A percentile compares a stretch with the other conserved stretches of the same genome.
These are phyloP conservation scores for Cyamopsis tetragonoloba DNA, from an alignment of 306 rosid species.

Conservation along the genomic window DNA sequence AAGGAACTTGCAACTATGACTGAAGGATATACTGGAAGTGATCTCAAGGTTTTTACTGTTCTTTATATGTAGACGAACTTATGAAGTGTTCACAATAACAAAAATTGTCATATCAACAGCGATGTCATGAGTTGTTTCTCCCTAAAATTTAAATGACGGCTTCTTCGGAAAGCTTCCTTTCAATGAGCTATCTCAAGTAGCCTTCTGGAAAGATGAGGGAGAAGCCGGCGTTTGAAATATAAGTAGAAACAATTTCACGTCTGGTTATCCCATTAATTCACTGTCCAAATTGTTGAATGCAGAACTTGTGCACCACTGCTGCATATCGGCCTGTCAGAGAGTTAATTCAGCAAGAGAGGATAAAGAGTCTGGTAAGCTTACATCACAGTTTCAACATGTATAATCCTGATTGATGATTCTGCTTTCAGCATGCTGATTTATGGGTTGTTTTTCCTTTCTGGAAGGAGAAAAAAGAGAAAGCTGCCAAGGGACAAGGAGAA, in stretches of 20 bases:
- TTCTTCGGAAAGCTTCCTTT: no score
- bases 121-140: no score
- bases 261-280: not conserved
- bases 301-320: constrained; percentile 92
- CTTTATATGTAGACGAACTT: no score
- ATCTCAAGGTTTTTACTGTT: constrained; percentile 60
- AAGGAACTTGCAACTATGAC: constrained; percentile 79
- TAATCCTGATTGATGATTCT: not conserved
- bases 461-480: constrained; percentile 65
- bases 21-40: constrained; percentile 95
- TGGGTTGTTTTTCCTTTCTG: not conserved
- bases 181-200: no score
- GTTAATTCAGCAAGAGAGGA: constrained; percentile 77
- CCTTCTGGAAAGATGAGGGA: no score
- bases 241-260: no score
- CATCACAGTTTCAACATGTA: no score
- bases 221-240: no score
- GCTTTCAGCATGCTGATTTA: constrained; percentile 6
- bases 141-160: no score
- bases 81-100: no score
- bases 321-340: constrained; percentile 92
- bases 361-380: constrained; percentile 65
- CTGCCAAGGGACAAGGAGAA: constrained; percentile 24
- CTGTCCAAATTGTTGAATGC: constrained; percentile 17
- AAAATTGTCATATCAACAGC: no score